Evolutionary conservation across 2,329 filamentous ascomycete species (phyloP).

Genomic region (Curvularia sp.): DNA sequence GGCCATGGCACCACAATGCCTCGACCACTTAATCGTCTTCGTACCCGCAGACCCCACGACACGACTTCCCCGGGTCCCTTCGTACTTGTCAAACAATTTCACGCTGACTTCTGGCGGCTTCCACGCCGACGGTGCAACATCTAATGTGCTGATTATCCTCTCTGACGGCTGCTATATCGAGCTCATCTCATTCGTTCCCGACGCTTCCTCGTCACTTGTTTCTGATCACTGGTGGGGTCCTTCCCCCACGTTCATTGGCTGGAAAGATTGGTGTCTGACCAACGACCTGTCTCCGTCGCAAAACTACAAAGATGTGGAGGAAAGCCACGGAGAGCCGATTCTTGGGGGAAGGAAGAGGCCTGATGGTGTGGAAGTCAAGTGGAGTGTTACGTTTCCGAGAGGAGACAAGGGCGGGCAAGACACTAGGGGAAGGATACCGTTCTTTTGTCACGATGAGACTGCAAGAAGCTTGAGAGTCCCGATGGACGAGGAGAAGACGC

Average conservation of each 20-base stretch:
- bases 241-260: slow-evolving; percentile 60
- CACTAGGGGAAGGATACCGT: slow-evolving; percentile 63
- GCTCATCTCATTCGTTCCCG: slow-evolving; percentile 64
- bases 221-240: slow-evolving; percentile 67
- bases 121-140: slow-evolving; percentile 66
- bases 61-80: slow-evolving; percentile 41
- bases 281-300: slow-evolving; percentile 17
- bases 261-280: slow-evolving; percentile 65
- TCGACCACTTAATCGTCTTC: slow-evolving; percentile 72
- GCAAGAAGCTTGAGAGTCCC: slow-evolving; percentile 64
- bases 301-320: slow-evolving; percentile 25
- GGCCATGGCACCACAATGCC: slow-evolving; percentile 29
- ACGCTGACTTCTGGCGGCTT: slow-evolving; percentile 66
- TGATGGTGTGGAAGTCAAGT: slow-evolving; percentile 65
- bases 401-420: slow-evolving; percentile 46
- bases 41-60: slow-evolving; percentile 63
- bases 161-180: slow-evolving; percentile 71
- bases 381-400: slow-evolving; percentile 64
- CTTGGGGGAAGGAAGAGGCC: slow-evolving; percentile 62
- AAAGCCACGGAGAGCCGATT: slow-evolving; percentile 59
- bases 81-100: slow-evolving; percentile 64
- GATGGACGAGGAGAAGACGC: slow-evolving; percentile 46
- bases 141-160: slow-evolving; percentile 70
- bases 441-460: slow-evolving; percentile 68
- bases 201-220: slow-evolving; percentile 33